Percentiles rank a stretch among this genome's conserved stretches.
These are phyloP conservation scores for Colletotrichum godetiae DNA, from an alignment of 2,329 filamentous ascomycete species.

Conservation along the genomic window DNA sequence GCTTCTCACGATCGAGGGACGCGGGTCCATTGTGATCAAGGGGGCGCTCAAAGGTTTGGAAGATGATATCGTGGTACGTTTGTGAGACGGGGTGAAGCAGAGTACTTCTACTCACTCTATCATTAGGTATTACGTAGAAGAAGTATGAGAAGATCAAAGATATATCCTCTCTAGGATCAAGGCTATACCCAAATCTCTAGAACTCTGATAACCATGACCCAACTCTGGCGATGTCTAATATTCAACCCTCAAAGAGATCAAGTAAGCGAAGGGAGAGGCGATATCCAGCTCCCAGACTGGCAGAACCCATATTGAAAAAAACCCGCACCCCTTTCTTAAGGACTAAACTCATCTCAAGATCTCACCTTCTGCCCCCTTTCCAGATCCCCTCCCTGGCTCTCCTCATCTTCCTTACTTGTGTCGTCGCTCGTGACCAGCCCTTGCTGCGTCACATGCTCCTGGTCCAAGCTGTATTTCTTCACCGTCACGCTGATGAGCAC, in stretches of 20 bases:
- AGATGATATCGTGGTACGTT: background rate
- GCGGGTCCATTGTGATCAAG: background rate
- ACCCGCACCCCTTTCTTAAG: background rate
- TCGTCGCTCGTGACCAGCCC: slow-evolving; percentile 37
- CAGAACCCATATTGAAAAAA: background rate
- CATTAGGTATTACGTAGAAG: background rate
- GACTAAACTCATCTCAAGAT: background rate
- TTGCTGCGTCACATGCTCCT: slow-evolving; percentile 46
- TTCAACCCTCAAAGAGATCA: background rate
- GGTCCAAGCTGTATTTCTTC: slow-evolving; percentile 44
- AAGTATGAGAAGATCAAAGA: background rate
- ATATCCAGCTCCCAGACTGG: background rate
- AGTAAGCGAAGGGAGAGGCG: background rate
- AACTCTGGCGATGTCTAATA: background rate
- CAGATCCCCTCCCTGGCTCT: background rate
- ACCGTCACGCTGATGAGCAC: slow-evolving; percentile 46
- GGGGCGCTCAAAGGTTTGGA: background rate
- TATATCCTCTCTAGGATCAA: background rate
- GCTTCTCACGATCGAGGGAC: background rate
- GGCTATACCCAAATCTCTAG: background rate
- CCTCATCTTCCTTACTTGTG: background rate
- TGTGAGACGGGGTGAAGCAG: background rate
- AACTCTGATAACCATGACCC: background rate
- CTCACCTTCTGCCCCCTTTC: slow-evolving; percentile 1
- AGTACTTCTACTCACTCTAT: background rate